phyloP scores from a whole-genome alignment of 371 early-diverging fungal genomes.

The Rhizopus arrhizus region DNA sequence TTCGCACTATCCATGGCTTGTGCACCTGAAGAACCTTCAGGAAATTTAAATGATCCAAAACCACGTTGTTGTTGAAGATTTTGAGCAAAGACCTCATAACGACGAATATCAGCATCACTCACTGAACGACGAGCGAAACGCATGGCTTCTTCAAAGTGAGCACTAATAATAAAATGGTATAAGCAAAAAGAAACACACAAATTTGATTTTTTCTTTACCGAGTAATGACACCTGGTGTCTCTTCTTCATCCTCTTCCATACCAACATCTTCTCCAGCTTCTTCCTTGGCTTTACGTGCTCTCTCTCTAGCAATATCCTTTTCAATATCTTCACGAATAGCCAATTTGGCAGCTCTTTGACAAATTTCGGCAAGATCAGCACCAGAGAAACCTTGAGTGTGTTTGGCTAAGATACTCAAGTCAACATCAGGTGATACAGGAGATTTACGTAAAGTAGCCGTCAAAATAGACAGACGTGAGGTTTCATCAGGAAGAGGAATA shows the following conservation, averaged over 20 bases:
- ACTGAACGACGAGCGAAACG: constrained; percentile 97
- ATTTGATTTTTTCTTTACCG: constrained; percentile 33
- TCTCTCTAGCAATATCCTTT: constrained; percentile 79
- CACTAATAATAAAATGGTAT: constrained; percentile 24
- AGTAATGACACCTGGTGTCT: constrained; percentile 90
- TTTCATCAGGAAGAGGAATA: constrained; percentile 97
- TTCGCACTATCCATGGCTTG: constrained; percentile 39
- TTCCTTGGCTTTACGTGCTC: constrained; percentile 70
- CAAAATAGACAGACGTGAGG: constrained; percentile 89
- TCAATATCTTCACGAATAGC: constrained; percentile 99
- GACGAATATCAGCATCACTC: constrained; percentile 95
- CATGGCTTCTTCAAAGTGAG: constrained; percentile 99
- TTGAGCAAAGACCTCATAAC: constrained; percentile 99
- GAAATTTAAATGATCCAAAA: constrained; percentile 93
- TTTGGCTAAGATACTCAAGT: constrained; percentile 88
- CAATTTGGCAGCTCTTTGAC: constrained; percentile 99
- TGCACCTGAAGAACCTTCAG: constrained; percentile 57
- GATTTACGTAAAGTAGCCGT: constrained; percentile 97
- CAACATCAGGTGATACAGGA: constrained; percentile 87
- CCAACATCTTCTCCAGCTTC: constrained; percentile 67
- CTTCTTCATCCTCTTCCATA: constrained; percentile 83
- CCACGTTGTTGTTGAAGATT: constrained; percentile 94
- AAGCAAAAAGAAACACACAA: neutral
- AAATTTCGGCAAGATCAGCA: constrained; percentile 99
- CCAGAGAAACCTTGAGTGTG: constrained; percentile 98